Conservation (phyloP, 768 basidiomycete genomes). For the Boletus speciosus region DNA sequence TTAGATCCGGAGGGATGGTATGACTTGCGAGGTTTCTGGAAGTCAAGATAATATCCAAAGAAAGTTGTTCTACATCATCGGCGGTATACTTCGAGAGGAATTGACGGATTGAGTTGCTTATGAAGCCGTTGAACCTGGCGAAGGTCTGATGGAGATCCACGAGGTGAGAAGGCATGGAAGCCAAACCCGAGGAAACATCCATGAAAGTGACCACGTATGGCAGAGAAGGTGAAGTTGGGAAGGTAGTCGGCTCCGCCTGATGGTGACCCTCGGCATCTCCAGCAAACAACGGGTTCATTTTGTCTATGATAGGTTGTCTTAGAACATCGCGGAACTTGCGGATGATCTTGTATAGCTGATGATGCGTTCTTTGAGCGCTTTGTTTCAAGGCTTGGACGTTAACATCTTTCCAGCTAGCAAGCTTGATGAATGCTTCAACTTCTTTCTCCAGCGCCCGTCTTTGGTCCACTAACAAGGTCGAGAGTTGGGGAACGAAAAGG, state of each 20-base stretch:
- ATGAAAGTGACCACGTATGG: background rate
- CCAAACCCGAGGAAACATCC: constrained; percentile 2
- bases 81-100: constrained; percentile 42
- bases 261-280: constrained; percentile 34
- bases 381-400: constrained; percentile 92
- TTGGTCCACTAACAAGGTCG: constrained; percentile 50
- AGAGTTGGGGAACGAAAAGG: constrained; percentile 53
- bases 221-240: background rate
- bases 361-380: constrained; percentile 87
- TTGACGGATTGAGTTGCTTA: constrained; percentile 40
- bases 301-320: constrained; percentile 60
- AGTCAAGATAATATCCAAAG: constrained; percentile 60
- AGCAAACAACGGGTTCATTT: constrained; percentile 37
- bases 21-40: constrained; percentile 53
- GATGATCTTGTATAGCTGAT: constrained; percentile 84
- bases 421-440: constrained; percentile 79
- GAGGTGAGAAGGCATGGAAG: constrained; percentile 37
- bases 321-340: constrained; percentile 90
- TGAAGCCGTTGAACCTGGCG: constrained; percentile 43
- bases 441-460: constrained; percentile 70
- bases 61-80: constrained; percentile 49
- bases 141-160: constrained; percentile 49
- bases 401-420: constrained; percentile 98
- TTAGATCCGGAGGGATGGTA: constrained; percentile 39
- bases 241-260: constrained; percentile 10